A percentile compares a stretch with the other conserved stretches of the same genome.
phyloP scores from a whole-genome alignment of 2,329 filamentous ascomycete genomes.

The Xylariales sp. region DNA sequence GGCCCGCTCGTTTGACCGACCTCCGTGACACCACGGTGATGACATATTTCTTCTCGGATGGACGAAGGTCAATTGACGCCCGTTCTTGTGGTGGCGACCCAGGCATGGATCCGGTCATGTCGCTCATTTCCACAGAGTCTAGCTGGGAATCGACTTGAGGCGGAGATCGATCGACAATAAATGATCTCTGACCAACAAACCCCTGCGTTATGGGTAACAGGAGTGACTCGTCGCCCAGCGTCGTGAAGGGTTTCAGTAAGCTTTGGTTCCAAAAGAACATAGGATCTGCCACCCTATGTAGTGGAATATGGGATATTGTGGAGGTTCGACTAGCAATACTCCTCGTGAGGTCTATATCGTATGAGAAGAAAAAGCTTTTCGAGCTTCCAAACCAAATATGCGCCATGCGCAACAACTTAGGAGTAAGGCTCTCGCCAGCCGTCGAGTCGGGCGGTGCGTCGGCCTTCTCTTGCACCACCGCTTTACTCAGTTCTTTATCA shows the following conservation, averaged over 20 bases:
- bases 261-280: constrained; percentile 93
- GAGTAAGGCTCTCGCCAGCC: constrained; percentile 71
- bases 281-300: constrained; percentile 79
- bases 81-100: constrained; percentile 41
- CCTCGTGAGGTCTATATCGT: constrained; percentile 91
- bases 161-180: constrained; percentile 75
- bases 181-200: constrained; percentile 88
- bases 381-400: constrained; percentile 86
- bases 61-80: constrained; percentile 49
- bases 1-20: constrained; percentile 84
- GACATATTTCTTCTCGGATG: constrained; percentile 71
- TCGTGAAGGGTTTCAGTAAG: constrained; percentile 78
- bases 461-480: constrained; percentile 46
- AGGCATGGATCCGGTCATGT: constrained; percentile 40
- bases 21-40: constrained; percentile 93
- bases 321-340: constrained; percentile 61
- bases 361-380: constrained; percentile 92
- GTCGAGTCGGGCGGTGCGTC: constrained; percentile 43
- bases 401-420: constrained; percentile 85
- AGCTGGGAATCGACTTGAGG: constrained; percentile 62
- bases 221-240: constrained; percentile 76
- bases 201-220: constrained; percentile 90
- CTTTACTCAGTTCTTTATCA: constrained; percentile 48
- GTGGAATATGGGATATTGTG: constrained; percentile 64
- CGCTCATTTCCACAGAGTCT: constrained; percentile 48